Conservation (phyloP, 495 filamentous ascomycete species). For the Aspergillus biplanus region DNA sequence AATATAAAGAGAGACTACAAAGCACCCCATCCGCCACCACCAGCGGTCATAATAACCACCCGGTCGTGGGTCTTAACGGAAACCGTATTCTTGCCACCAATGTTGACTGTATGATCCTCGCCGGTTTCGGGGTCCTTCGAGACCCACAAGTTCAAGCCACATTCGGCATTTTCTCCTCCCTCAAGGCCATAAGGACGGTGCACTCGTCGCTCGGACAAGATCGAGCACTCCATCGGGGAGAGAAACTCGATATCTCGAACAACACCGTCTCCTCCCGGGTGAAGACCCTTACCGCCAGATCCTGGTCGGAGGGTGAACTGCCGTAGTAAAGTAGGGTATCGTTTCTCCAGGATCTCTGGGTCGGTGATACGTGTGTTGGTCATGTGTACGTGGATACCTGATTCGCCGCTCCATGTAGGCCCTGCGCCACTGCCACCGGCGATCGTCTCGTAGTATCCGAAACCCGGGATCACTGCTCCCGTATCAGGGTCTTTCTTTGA, state of each 20-base stretch:
- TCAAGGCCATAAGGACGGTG: constrained; percentile 86
- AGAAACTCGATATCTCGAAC: constrained; percentile 94
- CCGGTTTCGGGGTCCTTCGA: constrained; percentile 54
- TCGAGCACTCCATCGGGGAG: constrained; percentile 83
- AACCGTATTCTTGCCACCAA: constrained; percentile 94
- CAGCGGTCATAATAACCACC: constrained; percentile 70
- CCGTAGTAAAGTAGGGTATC: constrained; percentile 85
- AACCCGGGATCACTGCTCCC: constrained; percentile 80
- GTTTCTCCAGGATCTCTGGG: constrained; percentile 90
- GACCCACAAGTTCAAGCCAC: constrained; percentile 88
- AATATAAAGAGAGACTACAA: not conserved
- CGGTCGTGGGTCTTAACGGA: constrained; percentile 83
- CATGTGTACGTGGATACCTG: constrained; percentile 95
- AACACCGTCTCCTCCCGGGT: constrained; percentile 87
- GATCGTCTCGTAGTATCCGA: constrained; percentile 98
- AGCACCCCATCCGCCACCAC: constrained; percentile 50
- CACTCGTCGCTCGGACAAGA: constrained; percentile 84
- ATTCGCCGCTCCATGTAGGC: constrained; percentile 83
- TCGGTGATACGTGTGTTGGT: constrained; percentile 99
- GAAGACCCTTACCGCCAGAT: constrained; percentile 70
- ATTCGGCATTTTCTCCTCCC: constrained; percentile 80
- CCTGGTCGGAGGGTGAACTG: constrained; percentile 78
- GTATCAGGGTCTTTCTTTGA: constrained; percentile 64
- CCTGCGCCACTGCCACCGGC: constrained; percentile 91
- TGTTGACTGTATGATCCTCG: constrained; percentile 60